Conservation (phyloP, 108 stramenopile genomes). For the Cyclotella sp. region DNA sequence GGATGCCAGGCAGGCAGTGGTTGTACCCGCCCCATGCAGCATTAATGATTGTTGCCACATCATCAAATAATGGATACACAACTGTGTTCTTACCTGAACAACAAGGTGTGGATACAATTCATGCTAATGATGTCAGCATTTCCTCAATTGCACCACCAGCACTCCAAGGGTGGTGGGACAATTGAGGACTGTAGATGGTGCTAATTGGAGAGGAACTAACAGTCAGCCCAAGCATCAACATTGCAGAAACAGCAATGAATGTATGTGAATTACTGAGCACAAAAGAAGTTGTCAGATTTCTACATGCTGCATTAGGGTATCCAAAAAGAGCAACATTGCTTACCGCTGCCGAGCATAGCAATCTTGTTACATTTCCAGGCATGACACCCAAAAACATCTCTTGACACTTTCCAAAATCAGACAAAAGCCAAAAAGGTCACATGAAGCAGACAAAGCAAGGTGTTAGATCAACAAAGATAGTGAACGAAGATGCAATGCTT, state of each 20-base stretch:
- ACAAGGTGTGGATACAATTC: conserved; percentile 3
- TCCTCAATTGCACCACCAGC: not conserved
- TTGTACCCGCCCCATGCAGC: conserved; percentile 10
- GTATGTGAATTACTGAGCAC: conserved; percentile 13
- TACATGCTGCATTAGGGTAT: conserved; percentile 18
- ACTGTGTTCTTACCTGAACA: too few relatives aligned
- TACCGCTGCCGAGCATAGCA: conserved; percentile 10
- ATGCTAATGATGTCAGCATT: not conserved
- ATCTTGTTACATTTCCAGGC: too few relatives aligned
- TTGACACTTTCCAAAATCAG: conserved; percentile 19
- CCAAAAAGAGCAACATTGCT: conserved; percentile 24
- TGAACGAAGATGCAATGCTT: conserved; percentile 7
- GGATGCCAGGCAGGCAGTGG: conserved; percentile 6
- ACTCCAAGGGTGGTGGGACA: conserved; percentile 6
- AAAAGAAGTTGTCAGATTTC: too few relatives aligned
- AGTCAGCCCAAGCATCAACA: not conserved
- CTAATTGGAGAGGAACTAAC: not conserved
- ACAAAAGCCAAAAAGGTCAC: conserved; percentile 17
- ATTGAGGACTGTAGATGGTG: not conserved
- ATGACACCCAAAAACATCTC: not conserved
- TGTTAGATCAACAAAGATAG: conserved; percentile 28
- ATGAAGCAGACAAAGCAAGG: conserved; percentile 12
- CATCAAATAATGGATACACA: too few relatives aligned
- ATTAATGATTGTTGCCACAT: conserved; percentile 9
- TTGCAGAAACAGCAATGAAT: not conserved